Evolutionary conservation across 495 filamentous ascomycete genomes (phyloP).

Genomic region (Lentithecium fluviatile): DNA sequence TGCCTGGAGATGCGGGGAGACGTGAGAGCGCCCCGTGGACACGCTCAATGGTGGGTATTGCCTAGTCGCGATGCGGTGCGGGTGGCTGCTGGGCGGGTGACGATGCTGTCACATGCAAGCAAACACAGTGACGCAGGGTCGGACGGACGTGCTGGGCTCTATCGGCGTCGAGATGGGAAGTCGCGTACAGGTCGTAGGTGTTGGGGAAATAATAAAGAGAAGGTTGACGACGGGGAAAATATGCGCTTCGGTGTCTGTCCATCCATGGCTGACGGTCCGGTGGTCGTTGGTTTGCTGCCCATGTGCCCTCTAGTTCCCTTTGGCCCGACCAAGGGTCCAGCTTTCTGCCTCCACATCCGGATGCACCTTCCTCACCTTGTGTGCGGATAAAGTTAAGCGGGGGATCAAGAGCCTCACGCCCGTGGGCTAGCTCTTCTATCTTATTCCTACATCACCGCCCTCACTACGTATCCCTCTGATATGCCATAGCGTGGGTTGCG

Average conservation of each 20-base stretch:
- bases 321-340: constrained; percentile 13
- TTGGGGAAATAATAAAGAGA: background rate
- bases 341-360: background rate
- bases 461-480: background rate
- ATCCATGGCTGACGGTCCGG: constrained; percentile 1
- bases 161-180: too few relatives aligned
- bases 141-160: background rate
- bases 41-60: constrained; percentile 1
- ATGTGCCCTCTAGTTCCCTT: constrained; percentile 17
- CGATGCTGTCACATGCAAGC: constrained; percentile 30
- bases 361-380: background rate
- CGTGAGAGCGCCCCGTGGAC: background rate
- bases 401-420: constrained; percentile 22
- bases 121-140: constrained; percentile 12
- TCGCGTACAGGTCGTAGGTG: too few relatives aligned
- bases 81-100: background rate
- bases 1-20: background rate
- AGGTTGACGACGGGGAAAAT: background rate
- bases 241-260: background rate
- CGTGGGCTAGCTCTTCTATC: constrained; percentile 9
- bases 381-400: constrained; percentile 17
- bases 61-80: background rate
- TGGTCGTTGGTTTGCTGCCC: constrained; percentile 7
- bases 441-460: constrained; percentile 11
- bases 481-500: background rate